Base-by-base conservation (phyloP, 106 monocot genomes). In the Allium cepa region DNA sequence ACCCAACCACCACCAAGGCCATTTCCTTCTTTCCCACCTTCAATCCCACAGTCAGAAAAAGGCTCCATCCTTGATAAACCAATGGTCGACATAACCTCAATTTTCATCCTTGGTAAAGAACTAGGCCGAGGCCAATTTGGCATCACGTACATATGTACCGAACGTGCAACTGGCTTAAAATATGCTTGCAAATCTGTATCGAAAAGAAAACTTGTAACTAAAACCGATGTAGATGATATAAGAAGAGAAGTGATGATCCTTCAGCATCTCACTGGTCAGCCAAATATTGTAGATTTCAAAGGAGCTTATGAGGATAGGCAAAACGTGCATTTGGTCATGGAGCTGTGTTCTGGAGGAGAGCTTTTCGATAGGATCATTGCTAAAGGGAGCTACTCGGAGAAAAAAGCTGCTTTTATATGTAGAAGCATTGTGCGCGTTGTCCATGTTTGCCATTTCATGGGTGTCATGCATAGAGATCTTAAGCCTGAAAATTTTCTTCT, bases 401-500 rank as follows among this genome's bases (percentile, higher is more conserved):
- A 66, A 7, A 61, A 76, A 62, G 85, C 85, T 4, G 85, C 85
- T 2, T 75, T 71, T 3, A 65, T 90, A 1, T 78, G 66, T 48
- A 66, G 89, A 52, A 74, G 72, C 50, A 82, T 90, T 49, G 78
- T 85, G n/a, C 75, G 68, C 11, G 82, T 85, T 7, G 89, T 90
- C 13, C 82, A 90, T 22, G 79, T 77, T 14, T 90, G 89, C 67
- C 89, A 90, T 59, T 85, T 87, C 79, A 91, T 91, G 90, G 90
- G 90, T 59, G 90, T 91, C 50, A 69, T 90, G 56, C 86, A 90
- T 53, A 63, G 90, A 57, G 86, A 90, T 59, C 73, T 86, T 9
- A 90, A 90, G 78, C 86, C 83, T 2, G 90, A 90, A 76, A 90
- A 90, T 57, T 86, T 90, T 59, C 60, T 86, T 28, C 72, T 83